These are phyloP conservation scores for Rhodosporidiobolus odoratus DNA, from an alignment of 768 basidiomycete species.

Conservation along the genomic window DNA sequence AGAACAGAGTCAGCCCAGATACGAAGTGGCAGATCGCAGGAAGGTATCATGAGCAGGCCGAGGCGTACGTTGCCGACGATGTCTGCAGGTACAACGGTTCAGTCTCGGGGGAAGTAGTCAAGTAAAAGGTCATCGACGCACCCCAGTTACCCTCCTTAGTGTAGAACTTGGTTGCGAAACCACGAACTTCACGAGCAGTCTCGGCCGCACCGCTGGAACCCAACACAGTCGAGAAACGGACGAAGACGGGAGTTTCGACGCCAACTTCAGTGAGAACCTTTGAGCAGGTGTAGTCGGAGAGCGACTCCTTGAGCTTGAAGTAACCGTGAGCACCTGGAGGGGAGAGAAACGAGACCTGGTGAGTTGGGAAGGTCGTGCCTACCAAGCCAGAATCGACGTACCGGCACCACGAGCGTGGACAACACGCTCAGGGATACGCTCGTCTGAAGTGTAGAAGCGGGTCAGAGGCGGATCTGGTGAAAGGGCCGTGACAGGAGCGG, in stretches of 20 bases:
- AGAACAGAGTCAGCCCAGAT: conserved; percentile 52
- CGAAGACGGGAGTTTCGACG: conserved; percentile 64
- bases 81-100: conserved; percentile 54
- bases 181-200: conserved; percentile 76
- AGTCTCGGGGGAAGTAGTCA: background rate
- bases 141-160: conserved; percentile 67
- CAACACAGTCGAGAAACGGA: conserved; percentile 80
- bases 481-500: background rate
- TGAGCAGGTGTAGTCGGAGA: conserved; percentile 67
- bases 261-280: conserved; percentile 44
- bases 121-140: background rate
- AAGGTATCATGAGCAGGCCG: too few relatives aligned
- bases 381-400: background rate
- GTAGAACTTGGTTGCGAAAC: conserved; percentile 78
- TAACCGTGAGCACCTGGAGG: conserved; percentile 75
- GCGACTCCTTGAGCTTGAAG: conserved; percentile 68
- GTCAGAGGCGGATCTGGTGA: background rate
- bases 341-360: too few relatives aligned
- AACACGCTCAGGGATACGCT: conserved; percentile 68
- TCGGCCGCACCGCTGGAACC: conserved; percentile 46
- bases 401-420: conserved; percentile 50
- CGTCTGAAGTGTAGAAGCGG: conserved; percentile 54
- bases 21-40: conserved; percentile 59
- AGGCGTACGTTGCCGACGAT: conserved; percentile 61
- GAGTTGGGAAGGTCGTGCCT: conserved; percentile 48